phyloP scores from a whole-genome alignment of 129 eudicot species.

The Tanacetum coccineum region DNA sequence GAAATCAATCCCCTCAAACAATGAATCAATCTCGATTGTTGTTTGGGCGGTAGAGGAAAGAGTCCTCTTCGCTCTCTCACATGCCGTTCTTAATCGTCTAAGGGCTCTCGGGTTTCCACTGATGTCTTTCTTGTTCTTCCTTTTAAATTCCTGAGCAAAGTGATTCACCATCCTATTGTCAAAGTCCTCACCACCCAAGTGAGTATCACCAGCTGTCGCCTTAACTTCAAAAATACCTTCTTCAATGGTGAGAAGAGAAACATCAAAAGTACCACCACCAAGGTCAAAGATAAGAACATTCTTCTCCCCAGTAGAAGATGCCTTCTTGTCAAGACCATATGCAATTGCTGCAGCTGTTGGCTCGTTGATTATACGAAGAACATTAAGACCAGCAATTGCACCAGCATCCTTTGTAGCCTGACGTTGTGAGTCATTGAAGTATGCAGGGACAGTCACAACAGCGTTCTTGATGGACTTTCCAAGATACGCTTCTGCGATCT shows the following conservation, averaged over 20 bases:
- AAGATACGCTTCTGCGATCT: slow-evolving; percentile 21
- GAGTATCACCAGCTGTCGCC: slow-evolving; percentile 27
- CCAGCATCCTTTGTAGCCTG: slow-evolving; percentile 30
- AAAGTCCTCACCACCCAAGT: slow-evolving; percentile 34
- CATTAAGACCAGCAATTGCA: slow-evolving; percentile 20
- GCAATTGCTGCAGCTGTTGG: slow-evolving; percentile 31
- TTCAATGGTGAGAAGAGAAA: slow-evolving; percentile 23
- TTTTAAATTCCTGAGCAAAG: slow-evolving; percentile 22
- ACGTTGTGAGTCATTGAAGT: slow-evolving; percentile 28
- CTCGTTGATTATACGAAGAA: slow-evolving; percentile 21
- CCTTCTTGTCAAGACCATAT: slow-evolving; percentile 27
- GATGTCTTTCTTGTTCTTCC: slow-evolving; percentile 26
- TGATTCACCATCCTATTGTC: slow-evolving; percentile 36
- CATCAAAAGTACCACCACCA: slow-evolving; percentile 36
- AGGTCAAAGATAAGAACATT: slow-evolving; percentile 31
- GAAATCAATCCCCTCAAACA: slow-evolving; percentile 30
- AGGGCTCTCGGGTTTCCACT: slow-evolving; percentile 25
- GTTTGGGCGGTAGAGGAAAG: slow-evolving; percentile 24
- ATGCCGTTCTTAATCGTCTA: slow-evolving; percentile 19
- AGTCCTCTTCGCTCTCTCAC: slow-evolving; percentile 30
- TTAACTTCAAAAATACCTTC: slow-evolving; percentile 26
- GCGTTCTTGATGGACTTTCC: slow-evolving; percentile 17
- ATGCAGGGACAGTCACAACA: slow-evolving; percentile 28
- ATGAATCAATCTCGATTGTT: slow-evolving; percentile 26
- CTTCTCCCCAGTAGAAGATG: slow-evolving; percentile 7